phyloP scores from a whole-genome alignment of 495 filamentous ascomycete genomes.

The Recurvomyces mirabilis region DNA sequence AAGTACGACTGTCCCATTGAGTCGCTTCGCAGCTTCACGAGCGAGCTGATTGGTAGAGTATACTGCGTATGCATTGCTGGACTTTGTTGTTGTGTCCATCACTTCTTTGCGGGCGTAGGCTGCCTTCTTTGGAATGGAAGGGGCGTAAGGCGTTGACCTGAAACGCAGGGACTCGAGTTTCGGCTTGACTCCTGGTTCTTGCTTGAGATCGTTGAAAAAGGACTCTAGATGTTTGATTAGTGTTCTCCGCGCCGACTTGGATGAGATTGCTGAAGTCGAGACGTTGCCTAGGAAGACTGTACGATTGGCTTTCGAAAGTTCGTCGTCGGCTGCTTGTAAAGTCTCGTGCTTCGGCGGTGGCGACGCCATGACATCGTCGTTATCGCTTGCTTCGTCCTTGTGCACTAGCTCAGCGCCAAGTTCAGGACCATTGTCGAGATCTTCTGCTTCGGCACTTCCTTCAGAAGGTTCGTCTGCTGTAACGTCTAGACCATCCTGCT shows the following conservation, averaged over 20 bases:
- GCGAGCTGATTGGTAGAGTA: constrained; percentile 63
- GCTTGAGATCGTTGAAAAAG: constrained; percentile 34
- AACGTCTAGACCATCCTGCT: constrained; percentile 25
- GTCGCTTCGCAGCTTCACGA: constrained; percentile 57
- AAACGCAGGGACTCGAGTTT: constrained; percentile 77
- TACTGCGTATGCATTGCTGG: constrained; percentile 89
- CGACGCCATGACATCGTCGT: constrained; percentile 27
- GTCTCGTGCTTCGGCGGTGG: constrained; percentile 49
- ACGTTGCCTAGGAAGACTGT: constrained; percentile 94
- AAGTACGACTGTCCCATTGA: constrained; percentile 77
- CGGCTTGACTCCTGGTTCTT: constrained; percentile 16
- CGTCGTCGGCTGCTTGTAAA: constrained; percentile 32
- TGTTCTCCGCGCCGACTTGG: constrained; percentile 64
- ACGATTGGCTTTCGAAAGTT: constrained; percentile 74
- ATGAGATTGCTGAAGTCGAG: constrained; percentile 66
- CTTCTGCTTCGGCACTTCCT: too few species aligned
- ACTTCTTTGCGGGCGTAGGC: constrained; percentile 73
- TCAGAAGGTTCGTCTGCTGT: constrained; percentile 18
- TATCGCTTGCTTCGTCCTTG: constrained; percentile 17
- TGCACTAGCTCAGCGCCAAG: too few species aligned
- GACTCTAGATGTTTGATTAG: constrained; percentile 56
- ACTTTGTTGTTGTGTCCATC: constrained; percentile 79
- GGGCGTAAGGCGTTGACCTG: constrained; percentile 75
- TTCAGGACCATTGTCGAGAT: constrained; percentile 3
- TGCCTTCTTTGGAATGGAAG: constrained; percentile 76